Percentiles rank a stretch among this genome's conserved stretches.
phyloP scores from a whole-genome alignment of 1,284 basidiomycete species.

The Leccinum variabile region DNA sequence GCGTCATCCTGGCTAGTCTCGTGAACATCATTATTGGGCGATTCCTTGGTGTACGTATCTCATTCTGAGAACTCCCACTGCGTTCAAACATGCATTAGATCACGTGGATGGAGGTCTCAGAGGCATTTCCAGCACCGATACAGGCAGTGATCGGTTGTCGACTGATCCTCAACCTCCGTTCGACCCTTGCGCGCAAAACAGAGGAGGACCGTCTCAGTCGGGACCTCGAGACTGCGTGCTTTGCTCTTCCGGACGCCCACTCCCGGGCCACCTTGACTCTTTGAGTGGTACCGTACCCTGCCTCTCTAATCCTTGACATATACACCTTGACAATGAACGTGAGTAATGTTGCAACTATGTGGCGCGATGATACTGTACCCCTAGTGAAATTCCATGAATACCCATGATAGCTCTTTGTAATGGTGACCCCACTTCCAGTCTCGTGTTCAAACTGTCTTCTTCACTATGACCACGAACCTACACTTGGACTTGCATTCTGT shows the following conservation, averaged over 20 bases:
- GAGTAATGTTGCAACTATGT: too few relatives aligned
- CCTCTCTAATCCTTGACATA: too few relatives aligned
- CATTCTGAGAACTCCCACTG: not conserved
- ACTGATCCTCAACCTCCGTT: constrained; percentile 9
- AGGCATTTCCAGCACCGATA: not conserved
- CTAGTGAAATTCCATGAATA: too few relatives aligned
- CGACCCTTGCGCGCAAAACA: not conserved
- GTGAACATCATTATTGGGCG: not conserved
- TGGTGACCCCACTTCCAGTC: too few relatives aligned
- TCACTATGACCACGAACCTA: too few relatives aligned
- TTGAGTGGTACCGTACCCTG: too few relatives aligned
- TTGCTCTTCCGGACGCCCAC: not conserved
- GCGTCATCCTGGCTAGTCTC: constrained; percentile 12
- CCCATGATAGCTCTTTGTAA: too few relatives aligned
- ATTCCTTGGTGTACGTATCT: not conserved
- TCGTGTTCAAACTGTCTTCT: too few relatives aligned
- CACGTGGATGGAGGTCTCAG: not conserved
- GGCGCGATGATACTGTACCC: too few relatives aligned
- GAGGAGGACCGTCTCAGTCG: not conserved
- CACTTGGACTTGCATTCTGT: too few relatives aligned
- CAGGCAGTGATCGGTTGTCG: constrained; percentile 4
- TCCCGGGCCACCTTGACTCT: too few relatives aligned
- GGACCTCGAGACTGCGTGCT: not conserved
- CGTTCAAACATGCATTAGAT: not conserved
- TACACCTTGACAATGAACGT: too few relatives aligned